Percentiles rank a stretch among this genome's conserved stretches.
Conservation (phyloP, 495 filamentous ascomycete species). For the Aspergillus ostianus region DNA sequence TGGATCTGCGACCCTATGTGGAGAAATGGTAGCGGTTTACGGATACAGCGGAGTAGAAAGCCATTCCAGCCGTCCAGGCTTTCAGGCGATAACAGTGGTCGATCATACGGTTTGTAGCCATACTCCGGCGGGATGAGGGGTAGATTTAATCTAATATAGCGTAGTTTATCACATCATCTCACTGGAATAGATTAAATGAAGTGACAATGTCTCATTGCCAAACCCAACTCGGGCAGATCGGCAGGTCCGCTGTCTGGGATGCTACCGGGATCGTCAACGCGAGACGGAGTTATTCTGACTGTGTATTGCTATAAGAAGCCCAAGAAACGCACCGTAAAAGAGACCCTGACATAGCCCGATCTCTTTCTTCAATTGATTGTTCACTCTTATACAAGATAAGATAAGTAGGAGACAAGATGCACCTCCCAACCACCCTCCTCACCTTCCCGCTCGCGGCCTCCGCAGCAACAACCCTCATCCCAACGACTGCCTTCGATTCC, state of each 20-base stretch:
- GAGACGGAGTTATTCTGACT: neutral
- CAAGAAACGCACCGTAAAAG: too few relatives aligned
- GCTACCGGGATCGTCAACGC: neutral
- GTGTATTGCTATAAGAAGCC: neutral
- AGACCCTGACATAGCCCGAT: too few relatives aligned
- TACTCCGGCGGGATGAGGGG: conserved; percentile 4
- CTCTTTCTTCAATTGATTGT: too few relatives aligned
- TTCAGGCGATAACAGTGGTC: neutral
- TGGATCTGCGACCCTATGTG: conserved; percentile 77
- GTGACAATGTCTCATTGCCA: neutral
- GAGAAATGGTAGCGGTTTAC: conserved; percentile 64
- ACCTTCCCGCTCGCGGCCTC: conserved; percentile 4
- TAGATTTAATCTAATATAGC: neutral
- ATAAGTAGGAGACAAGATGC: conserved; percentile 3
- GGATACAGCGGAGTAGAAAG: neutral
- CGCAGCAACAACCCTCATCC: conserved; percentile 48
- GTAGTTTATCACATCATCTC: neutral
- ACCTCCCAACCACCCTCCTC: conserved; percentile 6
- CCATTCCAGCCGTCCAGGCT: neutral
- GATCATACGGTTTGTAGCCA: conserved; percentile 5
- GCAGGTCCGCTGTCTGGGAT: neutral
- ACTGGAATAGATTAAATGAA: neutral
- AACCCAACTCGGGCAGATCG: neutral
- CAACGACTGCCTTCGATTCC: conserved; percentile 51
- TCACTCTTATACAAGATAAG: neutral